Percentiles rank a stretch among this genome's conserved stretches.
Conservation (phyloP, 169 alveolate genomes). For the Plasmodium gonderi region DNA sequence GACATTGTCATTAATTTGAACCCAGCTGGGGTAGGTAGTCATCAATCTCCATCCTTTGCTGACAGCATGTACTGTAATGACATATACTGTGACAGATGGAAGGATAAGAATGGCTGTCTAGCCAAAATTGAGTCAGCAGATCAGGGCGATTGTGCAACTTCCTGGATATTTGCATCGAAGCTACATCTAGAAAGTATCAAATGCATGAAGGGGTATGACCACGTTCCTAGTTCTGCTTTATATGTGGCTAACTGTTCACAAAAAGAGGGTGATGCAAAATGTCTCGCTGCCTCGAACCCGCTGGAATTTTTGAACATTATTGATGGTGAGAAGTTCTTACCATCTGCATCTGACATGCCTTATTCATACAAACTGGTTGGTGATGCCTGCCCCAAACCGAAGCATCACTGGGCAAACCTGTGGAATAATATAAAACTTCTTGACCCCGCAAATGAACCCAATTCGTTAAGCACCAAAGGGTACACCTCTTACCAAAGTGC, state of each 20-base stretch:
- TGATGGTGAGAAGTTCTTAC: not conserved
- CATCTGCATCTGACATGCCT: not conserved
- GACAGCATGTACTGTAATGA: constrained; percentile 1
- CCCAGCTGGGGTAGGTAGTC: not conserved
- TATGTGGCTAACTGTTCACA: not conserved
- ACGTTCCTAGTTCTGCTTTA: not conserved
- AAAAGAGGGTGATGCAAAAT: not conserved
- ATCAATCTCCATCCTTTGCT: not conserved
- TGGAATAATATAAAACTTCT: not conserved
- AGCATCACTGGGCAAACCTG: not conserved
- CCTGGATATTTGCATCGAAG: not conserved
- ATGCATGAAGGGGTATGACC: not conserved
- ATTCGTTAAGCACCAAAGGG: not conserved
- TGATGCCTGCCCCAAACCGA: not conserved
- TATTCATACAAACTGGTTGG: not conserved
- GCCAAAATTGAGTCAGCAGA: not conserved
- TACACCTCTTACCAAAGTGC: not conserved
- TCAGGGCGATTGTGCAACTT: not conserved
- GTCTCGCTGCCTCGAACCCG: not conserved
- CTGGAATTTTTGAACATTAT: not conserved
- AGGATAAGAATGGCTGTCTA: not conserved
- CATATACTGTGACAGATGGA: constrained; percentile 1
- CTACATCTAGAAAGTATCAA: not conserved
- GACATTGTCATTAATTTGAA: not conserved
- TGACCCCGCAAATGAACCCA: not conserved